Conservation (phyloP, 2,329 filamentous ascomycete genomes). For the Xylaria sp. region DNA sequence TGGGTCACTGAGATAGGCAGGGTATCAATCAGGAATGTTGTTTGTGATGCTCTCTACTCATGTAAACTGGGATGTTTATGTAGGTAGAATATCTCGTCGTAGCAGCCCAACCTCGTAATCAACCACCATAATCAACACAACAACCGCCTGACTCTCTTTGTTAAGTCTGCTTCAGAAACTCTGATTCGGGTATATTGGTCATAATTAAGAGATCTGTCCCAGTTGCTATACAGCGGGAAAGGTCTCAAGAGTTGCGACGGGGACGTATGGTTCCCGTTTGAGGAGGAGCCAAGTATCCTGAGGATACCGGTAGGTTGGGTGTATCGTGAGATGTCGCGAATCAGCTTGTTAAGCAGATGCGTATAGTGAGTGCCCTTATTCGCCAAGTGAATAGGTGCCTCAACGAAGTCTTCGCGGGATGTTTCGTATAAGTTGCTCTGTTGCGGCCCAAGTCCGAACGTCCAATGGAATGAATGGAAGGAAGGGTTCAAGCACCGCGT, state of each 20-base stretch:
- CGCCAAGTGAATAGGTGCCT: neutral
- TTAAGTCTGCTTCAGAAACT: neutral
- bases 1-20: too few relatives aligned
- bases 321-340: neutral
- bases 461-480: conserved; percentile 2
- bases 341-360: conserved; percentile 1
- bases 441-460: neutral
- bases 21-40: neutral
- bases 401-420: neutral
- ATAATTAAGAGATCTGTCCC: neutral
- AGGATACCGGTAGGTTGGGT: neutral
- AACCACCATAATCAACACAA: neutral
- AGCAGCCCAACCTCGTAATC: neutral
- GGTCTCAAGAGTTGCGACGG: neutral
- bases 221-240: neutral
- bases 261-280: neutral
- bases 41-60: neutral
- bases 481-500: conserved; percentile 31
- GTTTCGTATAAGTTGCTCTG: neutral
- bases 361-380: neutral
- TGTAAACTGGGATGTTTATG: too few relatives aligned
- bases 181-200: neutral
- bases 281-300: neutral
- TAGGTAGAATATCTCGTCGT: neutral
- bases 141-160: neutral